A percentile compares a stretch with the other conserved stretches of the same genome.
phyloP scores from a whole-genome alignment of 371 early-diverging fungal genomes.

The Mucor piriformis region DNA sequence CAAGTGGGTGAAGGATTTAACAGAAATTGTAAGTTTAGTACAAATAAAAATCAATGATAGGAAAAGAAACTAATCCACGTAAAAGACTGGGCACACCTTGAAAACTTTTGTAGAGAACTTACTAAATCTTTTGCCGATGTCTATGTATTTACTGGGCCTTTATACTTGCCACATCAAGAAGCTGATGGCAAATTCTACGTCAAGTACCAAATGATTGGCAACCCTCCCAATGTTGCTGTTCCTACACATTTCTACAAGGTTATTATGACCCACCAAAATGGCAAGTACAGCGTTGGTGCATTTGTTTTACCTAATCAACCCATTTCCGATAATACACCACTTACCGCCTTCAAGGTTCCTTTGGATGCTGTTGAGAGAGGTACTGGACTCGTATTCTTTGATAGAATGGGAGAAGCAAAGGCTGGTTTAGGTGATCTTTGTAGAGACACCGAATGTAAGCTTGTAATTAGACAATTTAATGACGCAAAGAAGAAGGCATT shows the following conservation, averaged over 20 bases:
- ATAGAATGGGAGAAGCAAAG: conserved; percentile 54
- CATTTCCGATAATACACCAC: conserved; percentile 67
- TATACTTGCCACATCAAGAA: conserved; percentile 77
- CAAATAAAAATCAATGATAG: too few species aligned
- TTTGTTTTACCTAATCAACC: conserved; percentile 89
- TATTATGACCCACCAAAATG: conserved; percentile 62
- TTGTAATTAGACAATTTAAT: conserved; percentile 48
- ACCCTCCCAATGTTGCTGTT: conserved; percentile 87
- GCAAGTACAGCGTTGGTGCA: conserved; percentile 62
- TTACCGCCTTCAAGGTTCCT: conserved; percentile 75
- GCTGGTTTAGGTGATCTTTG: conserved; percentile 49
- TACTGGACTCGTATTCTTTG: conserved; percentile 81
- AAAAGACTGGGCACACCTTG: conserved; percentile 79
- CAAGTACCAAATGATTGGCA: conserved; percentile 88
- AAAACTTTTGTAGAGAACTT: conserved; percentile 72
- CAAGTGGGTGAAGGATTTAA: conserved; percentile 87
- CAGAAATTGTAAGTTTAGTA: conserved; percentile 61
- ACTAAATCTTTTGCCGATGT: conserved; percentile 71
- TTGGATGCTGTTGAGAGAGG: conserved; percentile 78
- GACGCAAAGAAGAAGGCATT: conserved; percentile 43
- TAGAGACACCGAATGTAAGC: conserved; percentile 49
- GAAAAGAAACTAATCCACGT: neutral
- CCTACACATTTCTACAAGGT: conserved; percentile 95
- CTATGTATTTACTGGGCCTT: conserved; percentile 80
- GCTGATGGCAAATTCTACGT: conserved; percentile 75